These are phyloP conservation scores for Spirogloea muscicola DNA, from an alignment of 139 green algal species.

Conservation along the genomic window DNA sequence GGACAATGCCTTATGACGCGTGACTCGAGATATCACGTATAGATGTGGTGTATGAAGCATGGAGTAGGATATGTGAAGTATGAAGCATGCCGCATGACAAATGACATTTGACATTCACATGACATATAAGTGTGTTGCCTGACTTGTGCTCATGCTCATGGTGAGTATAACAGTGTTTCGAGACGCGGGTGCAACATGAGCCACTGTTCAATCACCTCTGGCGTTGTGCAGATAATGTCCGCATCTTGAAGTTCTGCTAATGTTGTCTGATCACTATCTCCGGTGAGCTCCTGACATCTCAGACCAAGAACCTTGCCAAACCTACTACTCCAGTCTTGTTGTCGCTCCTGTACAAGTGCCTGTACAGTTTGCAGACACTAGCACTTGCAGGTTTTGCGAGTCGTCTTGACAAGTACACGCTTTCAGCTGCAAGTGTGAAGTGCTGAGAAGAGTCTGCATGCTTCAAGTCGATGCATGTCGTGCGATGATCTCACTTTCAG, in stretches of 20 bases:
- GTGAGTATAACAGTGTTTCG: too few species aligned
- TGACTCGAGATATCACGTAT: background rate
- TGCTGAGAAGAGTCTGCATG: too few species aligned
- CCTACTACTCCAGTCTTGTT: conserved; percentile 16
- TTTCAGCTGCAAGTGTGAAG: too few species aligned
- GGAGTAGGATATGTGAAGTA: too few species aligned
- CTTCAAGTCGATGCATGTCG: too few species aligned
- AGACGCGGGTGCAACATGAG: too few species aligned
- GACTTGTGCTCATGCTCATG: too few species aligned
- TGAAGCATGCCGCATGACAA: background rate
- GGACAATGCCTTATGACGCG: too few species aligned
- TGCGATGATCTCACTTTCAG: conserved; percentile 22
- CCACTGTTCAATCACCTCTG: too few species aligned
- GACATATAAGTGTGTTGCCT: background rate
- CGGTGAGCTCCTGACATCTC: conserved; percentile 18
- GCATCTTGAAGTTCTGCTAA: conserved; percentile 30
- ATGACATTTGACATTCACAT: background rate
- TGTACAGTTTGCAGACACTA: conserved; percentile 2
- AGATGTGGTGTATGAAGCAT: background rate
- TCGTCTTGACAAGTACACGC: background rate
- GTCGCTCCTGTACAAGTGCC: conserved; percentile 44
- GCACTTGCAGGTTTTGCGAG: background rate
- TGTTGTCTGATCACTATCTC: conserved; percentile 16
- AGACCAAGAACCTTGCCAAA: conserved; percentile 29
- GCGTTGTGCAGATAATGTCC: conserved; percentile 47